Conservation (phyloP, 495 filamentous ascomycete species). For the Stereocaulon alpinum region DNA sequence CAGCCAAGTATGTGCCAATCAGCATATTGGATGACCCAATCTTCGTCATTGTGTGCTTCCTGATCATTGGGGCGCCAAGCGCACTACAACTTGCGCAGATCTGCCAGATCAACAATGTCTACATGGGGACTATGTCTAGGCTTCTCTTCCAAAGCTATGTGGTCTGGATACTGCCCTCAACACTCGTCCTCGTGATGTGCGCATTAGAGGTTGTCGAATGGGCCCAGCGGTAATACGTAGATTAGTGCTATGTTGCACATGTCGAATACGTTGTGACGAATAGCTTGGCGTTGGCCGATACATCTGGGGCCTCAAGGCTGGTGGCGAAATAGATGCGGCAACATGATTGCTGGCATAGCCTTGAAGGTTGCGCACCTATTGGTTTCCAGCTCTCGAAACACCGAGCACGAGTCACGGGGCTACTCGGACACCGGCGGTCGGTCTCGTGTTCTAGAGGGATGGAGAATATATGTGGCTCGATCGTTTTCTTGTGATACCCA, state of each 20-base stretch:
- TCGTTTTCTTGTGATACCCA: too few relatives aligned
- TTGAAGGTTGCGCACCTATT: background rate
- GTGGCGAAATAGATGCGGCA: background rate
- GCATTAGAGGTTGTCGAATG: slow-evolving; percentile 91
- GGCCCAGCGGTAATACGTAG: slow-evolving; percentile 36
- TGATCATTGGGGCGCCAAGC: slow-evolving; percentile 87
- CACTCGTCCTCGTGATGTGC: slow-evolving; percentile 77
- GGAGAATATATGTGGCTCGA: too few relatives aligned
- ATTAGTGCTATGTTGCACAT: background rate
- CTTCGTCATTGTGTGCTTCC: slow-evolving; percentile 93
- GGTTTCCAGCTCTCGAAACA: background rate
- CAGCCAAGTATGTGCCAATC: slow-evolving; percentile 83
- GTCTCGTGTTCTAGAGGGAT: too few relatives aligned
- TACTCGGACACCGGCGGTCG: too few relatives aligned
- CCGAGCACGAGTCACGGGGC: too few relatives aligned
- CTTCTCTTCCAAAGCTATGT: slow-evolving; percentile 97
- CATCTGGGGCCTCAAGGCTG: background rate
- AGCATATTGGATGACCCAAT: slow-evolving; percentile 97
- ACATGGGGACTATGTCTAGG: slow-evolving; percentile 84
- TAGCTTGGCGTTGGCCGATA: slow-evolving; percentile 7
- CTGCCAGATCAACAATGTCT: slow-evolving; percentile 96
- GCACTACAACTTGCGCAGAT: slow-evolving; percentile 95
- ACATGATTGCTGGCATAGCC: background rate
- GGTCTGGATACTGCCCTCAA: slow-evolving; percentile 92
- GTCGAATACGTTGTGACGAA: background rate